phyloP scores from a whole-genome alignment of 2,329 filamentous ascomycete genomes.

The Magnaporthiopsis rhizophila region DNA sequence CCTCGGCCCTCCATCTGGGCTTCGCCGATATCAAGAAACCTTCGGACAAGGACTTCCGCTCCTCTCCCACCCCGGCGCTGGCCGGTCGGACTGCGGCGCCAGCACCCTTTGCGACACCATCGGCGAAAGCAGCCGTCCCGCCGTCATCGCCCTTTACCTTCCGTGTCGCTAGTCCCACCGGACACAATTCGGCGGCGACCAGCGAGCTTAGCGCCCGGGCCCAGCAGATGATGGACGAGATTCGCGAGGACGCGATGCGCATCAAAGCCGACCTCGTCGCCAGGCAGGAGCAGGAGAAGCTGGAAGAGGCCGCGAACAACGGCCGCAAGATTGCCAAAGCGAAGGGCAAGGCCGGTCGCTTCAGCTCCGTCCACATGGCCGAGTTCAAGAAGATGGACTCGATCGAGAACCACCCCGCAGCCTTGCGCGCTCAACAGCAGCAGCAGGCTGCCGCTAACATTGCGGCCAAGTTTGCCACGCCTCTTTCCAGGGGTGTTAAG shows the following conservation, averaged over 20 bases:
- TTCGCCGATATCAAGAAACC: constrained; percentile 62
- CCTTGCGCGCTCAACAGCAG: constrained; percentile 55
- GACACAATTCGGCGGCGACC: constrained; percentile 22
- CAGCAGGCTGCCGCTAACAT: constrained; percentile 10
- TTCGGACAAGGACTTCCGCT: not conserved
- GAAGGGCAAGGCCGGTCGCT: constrained; percentile 70
- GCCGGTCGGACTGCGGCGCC: constrained; percentile 1
- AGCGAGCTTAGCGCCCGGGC: constrained; percentile 53
- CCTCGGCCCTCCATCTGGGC: constrained; percentile 73
- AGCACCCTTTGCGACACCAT: not conserved
- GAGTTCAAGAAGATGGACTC: constrained; percentile 98
- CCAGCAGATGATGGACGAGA: constrained; percentile 53
- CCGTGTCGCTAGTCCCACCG: constrained; percentile 43
- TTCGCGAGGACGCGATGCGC: constrained; percentile 62
- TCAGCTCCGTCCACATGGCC: constrained; percentile 76
- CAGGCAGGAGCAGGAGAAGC: constrained; percentile 47
- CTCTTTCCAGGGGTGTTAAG: constrained; percentile 33
- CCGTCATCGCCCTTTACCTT: constrained; percentile 59
- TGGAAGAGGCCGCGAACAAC: constrained; percentile 35
- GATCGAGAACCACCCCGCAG: constrained; percentile 77
- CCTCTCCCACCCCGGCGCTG: constrained; percentile 5
- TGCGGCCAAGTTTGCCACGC: not conserved
- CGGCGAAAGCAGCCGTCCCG: constrained; percentile 46
- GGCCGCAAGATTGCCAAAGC: constrained; percentile 69
- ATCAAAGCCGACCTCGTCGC: constrained; percentile 63